Conservation (phyloP, 169 alveolate genomes). For the Eimeria acervulina region DNA sequence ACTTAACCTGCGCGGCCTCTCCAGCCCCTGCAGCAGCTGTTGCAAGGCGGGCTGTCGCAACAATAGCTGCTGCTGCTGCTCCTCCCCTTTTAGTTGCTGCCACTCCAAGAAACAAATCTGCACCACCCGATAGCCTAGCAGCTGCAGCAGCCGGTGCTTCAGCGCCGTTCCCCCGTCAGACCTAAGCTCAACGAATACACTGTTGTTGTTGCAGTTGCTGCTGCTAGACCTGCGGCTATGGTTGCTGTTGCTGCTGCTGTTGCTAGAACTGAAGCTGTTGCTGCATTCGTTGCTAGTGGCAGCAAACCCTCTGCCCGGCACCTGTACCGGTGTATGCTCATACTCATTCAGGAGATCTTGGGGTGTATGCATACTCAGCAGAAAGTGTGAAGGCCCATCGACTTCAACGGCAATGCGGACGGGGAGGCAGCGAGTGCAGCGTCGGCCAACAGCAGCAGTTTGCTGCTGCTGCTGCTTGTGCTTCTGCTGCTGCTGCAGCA, state of each 20-base stretch:
- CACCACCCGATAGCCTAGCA: conserved; percentile 9
- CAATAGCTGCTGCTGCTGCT: conserved; percentile 54
- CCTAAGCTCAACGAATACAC: not conserved
- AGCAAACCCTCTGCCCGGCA: not conserved
- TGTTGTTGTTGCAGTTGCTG: conserved; percentile 5
- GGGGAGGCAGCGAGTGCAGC: not conserved
- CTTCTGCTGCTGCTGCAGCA: conserved; percentile 34
- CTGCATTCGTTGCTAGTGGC: not conserved
- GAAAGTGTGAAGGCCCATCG: conserved; percentile 63
- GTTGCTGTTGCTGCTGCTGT: conserved; percentile 17
- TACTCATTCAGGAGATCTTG: not conserved
- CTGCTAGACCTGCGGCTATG: conserved; percentile 1
- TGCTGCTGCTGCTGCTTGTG: conserved; percentile 7
- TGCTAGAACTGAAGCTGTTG: not conserved
- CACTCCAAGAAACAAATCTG: conserved; percentile 51
- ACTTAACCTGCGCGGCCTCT: not conserved
- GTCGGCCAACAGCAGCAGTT: not conserved
- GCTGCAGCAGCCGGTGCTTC: conserved; percentile 69
- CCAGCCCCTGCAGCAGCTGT: conserved; percentile 40
- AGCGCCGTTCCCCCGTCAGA: conserved; percentile 64
- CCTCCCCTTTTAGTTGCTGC: conserved; percentile 31
- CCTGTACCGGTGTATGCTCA: not conserved
- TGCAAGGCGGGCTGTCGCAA: conserved; percentile 9
- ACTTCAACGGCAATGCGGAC: conserved; percentile 56
- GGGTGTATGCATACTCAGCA: conserved; percentile 8